Conservation (phyloP, 2,329 filamentous ascomycete species). For the Aspergillus sp. region DNA sequence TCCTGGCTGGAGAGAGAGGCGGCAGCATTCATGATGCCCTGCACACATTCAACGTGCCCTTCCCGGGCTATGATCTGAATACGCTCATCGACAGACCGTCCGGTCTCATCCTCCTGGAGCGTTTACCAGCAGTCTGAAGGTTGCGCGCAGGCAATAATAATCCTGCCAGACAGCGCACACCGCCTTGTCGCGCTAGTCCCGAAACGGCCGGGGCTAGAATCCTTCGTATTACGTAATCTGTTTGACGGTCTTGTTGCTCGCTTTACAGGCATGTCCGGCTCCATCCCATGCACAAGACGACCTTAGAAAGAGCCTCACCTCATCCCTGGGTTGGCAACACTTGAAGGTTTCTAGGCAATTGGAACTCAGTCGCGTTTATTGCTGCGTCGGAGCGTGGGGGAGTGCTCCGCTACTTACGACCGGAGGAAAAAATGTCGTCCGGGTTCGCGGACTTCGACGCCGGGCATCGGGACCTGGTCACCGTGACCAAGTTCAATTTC, state of each 20-base stretch:
- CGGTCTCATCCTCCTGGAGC: too few species aligned
- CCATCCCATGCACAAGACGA: not conserved
- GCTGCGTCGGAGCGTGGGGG: not conserved
- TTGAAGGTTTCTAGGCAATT: too few species aligned
- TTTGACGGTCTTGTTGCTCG: not conserved
- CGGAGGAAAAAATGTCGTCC: constrained; percentile 22
- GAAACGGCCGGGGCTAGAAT: not conserved
- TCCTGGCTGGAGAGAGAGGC: constrained; percentile 44
- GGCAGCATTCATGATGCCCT: constrained; percentile 23
- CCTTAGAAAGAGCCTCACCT: too few species aligned
- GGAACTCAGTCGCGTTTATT: not conserved
- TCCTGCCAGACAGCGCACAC: not conserved
- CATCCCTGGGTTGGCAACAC: too few species aligned
- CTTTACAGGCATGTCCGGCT: not conserved
- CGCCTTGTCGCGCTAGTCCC: not conserved
- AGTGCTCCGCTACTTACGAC: constrained; percentile 11
- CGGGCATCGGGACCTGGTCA: constrained; percentile 57
- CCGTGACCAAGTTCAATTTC: constrained; percentile 80
- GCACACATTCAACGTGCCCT: constrained; percentile 3
- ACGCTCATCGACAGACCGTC: too few species aligned
- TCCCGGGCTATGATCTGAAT: not conserved
- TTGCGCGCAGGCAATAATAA: not conserved
- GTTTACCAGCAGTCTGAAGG: not conserved
- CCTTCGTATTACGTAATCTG: not conserved
- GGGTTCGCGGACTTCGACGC: constrained; percentile 38